Percentiles rank a stretch among this genome's conserved stretches.
Evolutionary conservation across 1,139 yeast species (phyloP).

Genomic region (Yamadazyma aaseri): DNA sequence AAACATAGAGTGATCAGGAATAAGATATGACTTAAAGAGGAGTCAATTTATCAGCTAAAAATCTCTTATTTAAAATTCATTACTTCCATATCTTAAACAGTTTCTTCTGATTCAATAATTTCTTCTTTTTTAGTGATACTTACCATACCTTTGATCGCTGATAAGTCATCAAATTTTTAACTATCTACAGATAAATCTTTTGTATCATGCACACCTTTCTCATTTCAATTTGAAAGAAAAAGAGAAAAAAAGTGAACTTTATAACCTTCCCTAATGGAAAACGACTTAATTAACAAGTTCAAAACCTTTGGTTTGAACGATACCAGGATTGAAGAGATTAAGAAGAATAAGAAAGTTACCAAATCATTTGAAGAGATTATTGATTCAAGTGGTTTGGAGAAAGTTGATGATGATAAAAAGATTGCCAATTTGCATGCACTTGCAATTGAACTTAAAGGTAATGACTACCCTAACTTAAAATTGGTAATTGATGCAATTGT

Average conservation of each 20-base stretch:
- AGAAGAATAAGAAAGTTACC: slow-evolving; percentile 83
- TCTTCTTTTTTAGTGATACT: too few species aligned
- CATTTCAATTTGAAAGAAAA: too few species aligned
- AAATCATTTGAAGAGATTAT: slow-evolving; percentile 62
- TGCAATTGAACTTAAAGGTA: slow-evolving; percentile 63
- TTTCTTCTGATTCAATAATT: too few species aligned
- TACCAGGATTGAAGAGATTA: slow-evolving; percentile 67
- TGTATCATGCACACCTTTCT: too few species aligned
- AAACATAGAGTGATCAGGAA: too few species aligned
- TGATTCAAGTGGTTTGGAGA: slow-evolving; percentile 25
- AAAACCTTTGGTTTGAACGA: slow-evolving; percentile 68
- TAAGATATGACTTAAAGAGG: too few species aligned
- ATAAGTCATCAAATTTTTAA: too few species aligned
- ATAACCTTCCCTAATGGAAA: slow-evolving; percentile 15
- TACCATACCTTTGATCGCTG: too few species aligned
- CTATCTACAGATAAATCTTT: too few species aligned
- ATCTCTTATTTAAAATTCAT: too few species aligned
- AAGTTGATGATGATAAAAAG: slow-evolving; percentile 42
- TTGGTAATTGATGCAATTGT: slow-evolving; percentile 60
- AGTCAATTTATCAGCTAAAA: too few species aligned
- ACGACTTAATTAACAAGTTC: slow-evolving; percentile 45
- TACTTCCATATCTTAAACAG: too few species aligned
- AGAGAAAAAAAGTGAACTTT: slow-evolving; percentile 1
- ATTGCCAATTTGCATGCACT: slow-evolving; percentile 71
- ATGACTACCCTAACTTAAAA: slow-evolving; percentile 41